Evolutionary conservation across 768 basidiomycete species (phyloP).

Genomic region (Solioccasus polychromus): DNA sequence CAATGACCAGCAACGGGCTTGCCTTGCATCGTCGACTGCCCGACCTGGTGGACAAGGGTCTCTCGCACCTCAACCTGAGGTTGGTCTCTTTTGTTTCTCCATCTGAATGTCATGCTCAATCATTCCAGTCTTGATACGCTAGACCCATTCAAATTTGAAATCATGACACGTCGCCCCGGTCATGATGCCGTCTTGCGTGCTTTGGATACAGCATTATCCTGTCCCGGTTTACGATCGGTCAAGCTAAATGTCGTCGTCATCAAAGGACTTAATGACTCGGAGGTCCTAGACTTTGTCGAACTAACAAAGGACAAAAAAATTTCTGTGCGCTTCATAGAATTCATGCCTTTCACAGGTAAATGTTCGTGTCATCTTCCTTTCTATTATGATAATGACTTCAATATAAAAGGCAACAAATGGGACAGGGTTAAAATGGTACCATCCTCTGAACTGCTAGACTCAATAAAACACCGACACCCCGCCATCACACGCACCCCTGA

Average conservation of each 20-base stretch:
- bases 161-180: conserved; percentile 78
- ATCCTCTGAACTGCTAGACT: conserved; percentile 58
- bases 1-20: conserved; percentile 85
- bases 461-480: conserved; percentile 49
- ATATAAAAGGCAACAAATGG: conserved; percentile 75
- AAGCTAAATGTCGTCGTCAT: conserved; percentile 87
- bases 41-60: conserved; percentile 60
- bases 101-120: conserved; percentile 3
- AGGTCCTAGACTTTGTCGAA: conserved; percentile 75
- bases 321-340: conserved; percentile 86
- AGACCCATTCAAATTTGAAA: conserved; percentile 83
- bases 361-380: conserved; percentile 1
- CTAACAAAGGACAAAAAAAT: conserved; percentile 62
- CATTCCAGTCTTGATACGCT: conserved; percentile 73
- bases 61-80: conserved; percentile 76
- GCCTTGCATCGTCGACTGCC: conserved; percentile 72
- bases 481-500: conserved; percentile 56
- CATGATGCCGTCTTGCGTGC: conserved; percentile 73
- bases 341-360: conserved; percentile 89
- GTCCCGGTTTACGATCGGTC: conserved; percentile 50
- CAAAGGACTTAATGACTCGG: conserved; percentile 77
- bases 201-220: conserved; percentile 59
- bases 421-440: conserved; percentile 78
- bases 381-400: not conserved
- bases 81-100: conserved; percentile 21